phyloP scores from a whole-genome alignment of 352 stramenopile genomes.

The Pythium pyrilobum region DNA sequence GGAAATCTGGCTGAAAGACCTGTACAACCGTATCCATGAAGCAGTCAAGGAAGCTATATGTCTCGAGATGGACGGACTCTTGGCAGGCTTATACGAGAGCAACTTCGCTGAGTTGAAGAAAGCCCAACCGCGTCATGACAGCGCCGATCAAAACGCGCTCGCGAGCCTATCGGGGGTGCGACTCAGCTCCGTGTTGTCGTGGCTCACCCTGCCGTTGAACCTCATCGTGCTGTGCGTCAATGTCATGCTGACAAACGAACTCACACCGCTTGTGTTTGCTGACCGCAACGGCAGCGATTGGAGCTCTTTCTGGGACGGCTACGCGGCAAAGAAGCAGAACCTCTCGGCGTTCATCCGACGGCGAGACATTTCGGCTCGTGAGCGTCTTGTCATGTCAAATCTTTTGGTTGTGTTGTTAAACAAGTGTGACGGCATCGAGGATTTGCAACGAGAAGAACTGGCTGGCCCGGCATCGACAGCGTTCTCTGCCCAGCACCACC shows the following conservation, averaged over 20 bases:
- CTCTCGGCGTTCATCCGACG: slow-evolving; percentile 35
- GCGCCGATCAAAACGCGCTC: no score
- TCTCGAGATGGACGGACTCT: slow-evolving; percentile 28
- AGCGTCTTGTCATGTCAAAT: slow-evolving; percentile 32
- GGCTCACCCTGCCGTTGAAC: slow-evolving; percentile 43
- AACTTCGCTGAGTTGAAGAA: slow-evolving; percentile 48
- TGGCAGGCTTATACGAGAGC: slow-evolving; percentile 34
- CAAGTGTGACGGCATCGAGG: slow-evolving; percentile 32
- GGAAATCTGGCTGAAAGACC: slow-evolving; percentile 68
- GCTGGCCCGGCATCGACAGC: neutral
- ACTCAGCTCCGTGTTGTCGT: no score
- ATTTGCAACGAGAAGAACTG: slow-evolving; percentile 39
- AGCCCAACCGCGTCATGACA: no score
- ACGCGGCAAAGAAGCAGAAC: slow-evolving; percentile 40
- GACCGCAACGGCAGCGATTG: slow-evolving; percentile 36
- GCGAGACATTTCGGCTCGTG: slow-evolving; percentile 22
- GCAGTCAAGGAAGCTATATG: slow-evolving; percentile 31
- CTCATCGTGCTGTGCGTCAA: slow-evolving; percentile 50
- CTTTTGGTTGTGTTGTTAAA: slow-evolving; percentile 52
- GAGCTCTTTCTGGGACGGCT: slow-evolving; percentile 42
- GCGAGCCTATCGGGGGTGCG: no score
- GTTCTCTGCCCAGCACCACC: slow-evolving; percentile 8
- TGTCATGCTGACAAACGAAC: slow-evolving; percentile 51
- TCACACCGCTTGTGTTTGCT: slow-evolving; percentile 30
- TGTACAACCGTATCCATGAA: slow-evolving; percentile 32